Evolutionary conservation across 31 red algal genomes (phyloP), one percentile per base, ranked within the genome.

Genomic region (Bonnemaisonia californica): DNA sequence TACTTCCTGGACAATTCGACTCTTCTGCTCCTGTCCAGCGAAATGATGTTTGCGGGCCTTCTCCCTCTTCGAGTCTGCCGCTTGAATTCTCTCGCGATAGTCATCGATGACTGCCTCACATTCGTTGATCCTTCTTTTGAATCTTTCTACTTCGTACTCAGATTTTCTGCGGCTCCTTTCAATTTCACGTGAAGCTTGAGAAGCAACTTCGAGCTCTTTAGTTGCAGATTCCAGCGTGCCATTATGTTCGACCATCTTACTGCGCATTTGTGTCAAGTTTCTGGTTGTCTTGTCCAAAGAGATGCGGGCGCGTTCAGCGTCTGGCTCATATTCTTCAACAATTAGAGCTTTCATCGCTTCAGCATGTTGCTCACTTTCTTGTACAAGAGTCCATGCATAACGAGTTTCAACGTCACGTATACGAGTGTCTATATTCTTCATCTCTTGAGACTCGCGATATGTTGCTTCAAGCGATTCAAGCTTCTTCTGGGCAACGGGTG

Each of bases 311-410:
- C 45, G 48, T 42, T 56, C 37, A 4, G 38, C 41, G 27, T 86
- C 82, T 2, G 45, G 56, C 47, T 67, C 63, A 35, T 36, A 68
- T 33, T 68, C 63, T n/a, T 68, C 35, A 33, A 5, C 31, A 7
- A 36, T 68, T 4, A 0, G 29, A 16, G 31, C 63, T 35, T 68
- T 36, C 7, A 36, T 27, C 7, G 45, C 4, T 68, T 68, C 35
- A 34, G 63, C 19, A 33, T 0, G 18, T 36, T 30, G 63, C 29
- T 26, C 63, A n/a, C 31, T 27, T 68, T 89, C 58, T 21, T 89
- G 59, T 55, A 85, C 81, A 24, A 73, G 39, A 0, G 76, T 78
- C 94, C 94, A 97, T 23, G 89, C 94, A 45, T 70, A 85, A 32
- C 78, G 48, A 34, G 69, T 72, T 51, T 79, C 41, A 13, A 88